Evolutionary conservation across 2,329 filamentous ascomycete species (phyloP), one percentile per base, ranked within the genome.

Genomic region (Aspergillus amoenus): DNA sequence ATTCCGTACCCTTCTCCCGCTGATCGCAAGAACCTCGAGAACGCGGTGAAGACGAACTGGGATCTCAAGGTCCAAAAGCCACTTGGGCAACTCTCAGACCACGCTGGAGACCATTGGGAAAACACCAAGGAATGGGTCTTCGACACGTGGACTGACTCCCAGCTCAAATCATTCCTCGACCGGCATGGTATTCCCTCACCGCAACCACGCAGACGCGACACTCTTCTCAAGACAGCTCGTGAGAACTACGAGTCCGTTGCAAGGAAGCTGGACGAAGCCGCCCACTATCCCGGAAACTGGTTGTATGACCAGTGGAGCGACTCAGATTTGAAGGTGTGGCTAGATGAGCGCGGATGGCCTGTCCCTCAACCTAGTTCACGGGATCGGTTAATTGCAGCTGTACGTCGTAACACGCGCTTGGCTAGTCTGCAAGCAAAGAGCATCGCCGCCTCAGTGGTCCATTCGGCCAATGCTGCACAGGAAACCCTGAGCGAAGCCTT

Each of bases 21-120:
- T 48, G 92, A 97, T 76, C 91, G 94, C 70, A 96, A 94, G 78
- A 91, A 96, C 65, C 87, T 99, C n/a, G 90, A 96, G 77, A 87
- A 87, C 61, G 79, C 95, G n/a, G 89, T 97, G 63, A 88, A 91
- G 77, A 83, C 87, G 69, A 93, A 96, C 79, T 99, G 94, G 94
- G 86, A 96, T 46, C 76, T 82, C 65, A 87, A 90, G 64, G 84
- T 94, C 40, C 69, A 89, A 88, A 79, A 79, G 73, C 59, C 84
- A 81, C 68, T 97, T 87, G 90, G 88, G 86, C 64, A 95, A 74
- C 87, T 88, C 9, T 88, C 91, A 64, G 89, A 94, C 43, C 87
- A 88, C 64, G 82, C 90, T 40, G 84, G 89, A 60, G 81, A 88
- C 45, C 86, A 89, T 22, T 93, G 90, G 77, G 73, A 78, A 49